These are phyloP conservation scores for Tranzscheliella williamsii DNA, from an alignment of 1,284 basidiomycete species.

Conservation along the genomic window DNA sequence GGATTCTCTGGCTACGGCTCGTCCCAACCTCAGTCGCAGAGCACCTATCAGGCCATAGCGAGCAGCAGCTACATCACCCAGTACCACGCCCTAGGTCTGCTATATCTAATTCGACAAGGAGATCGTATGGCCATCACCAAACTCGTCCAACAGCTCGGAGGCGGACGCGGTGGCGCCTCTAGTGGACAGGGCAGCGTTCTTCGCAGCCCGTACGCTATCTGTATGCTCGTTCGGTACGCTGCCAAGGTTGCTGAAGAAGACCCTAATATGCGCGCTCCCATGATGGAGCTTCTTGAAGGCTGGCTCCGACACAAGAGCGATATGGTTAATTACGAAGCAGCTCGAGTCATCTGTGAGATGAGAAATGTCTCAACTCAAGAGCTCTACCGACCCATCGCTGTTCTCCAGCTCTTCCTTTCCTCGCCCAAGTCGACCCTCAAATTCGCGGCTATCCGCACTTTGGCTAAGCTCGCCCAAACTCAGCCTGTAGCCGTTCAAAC, in stretches of 20 bases:
- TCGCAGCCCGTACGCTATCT: constrained; percentile 96
- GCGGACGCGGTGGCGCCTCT: constrained; percentile 69
- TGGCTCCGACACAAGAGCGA: constrained; percentile 98
- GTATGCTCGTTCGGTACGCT: constrained; percentile 97
- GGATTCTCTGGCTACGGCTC: constrained; percentile 44
- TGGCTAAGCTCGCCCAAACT: constrained; percentile 78
- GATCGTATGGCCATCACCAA: constrained; percentile 99
- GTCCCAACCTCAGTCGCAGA: constrained; percentile 62
- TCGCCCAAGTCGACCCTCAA: constrained; percentile 71
- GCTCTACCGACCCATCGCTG: constrained; percentile 76
- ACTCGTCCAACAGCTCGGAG: constrained; percentile 85
- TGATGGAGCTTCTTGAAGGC: constrained; percentile 90
- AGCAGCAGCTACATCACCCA: constrained; percentile 78
- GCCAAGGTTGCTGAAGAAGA: constrained; percentile 98
- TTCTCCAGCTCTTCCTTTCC: constrained; percentile 60
- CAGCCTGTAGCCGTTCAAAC: constrained; percentile 80
- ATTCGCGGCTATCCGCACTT: constrained; percentile 94
- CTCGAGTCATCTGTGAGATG: constrained; percentile 95
- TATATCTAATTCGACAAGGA: constrained; percentile 93
- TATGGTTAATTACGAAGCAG: constrained; percentile 99
- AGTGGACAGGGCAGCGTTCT: constrained; percentile 72
- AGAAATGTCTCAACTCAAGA: constrained; percentile 77
- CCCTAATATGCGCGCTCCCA: constrained; percentile 65
- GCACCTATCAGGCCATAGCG: constrained; percentile 75
- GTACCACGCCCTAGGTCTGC: constrained; percentile 92